Conservation (phyloP, 371 early-diverging fungal species). For the Phascolomyces articulosus region DNA sequence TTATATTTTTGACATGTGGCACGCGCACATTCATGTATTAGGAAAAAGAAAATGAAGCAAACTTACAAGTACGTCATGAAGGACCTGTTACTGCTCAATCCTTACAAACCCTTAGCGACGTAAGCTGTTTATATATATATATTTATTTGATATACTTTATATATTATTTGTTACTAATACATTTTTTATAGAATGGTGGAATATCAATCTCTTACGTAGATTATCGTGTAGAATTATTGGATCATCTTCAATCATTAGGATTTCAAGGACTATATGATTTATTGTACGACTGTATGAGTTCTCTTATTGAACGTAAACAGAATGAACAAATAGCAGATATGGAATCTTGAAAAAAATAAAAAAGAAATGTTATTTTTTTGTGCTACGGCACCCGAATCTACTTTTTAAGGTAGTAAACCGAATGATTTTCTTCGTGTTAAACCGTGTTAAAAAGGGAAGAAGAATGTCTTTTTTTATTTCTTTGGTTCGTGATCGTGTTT, state of each 20-base stretch:
- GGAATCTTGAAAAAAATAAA: background rate
- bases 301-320: conserved; percentile 27
- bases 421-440: background rate
- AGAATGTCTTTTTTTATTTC: no score
- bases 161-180: background rate
- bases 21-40: background rate
- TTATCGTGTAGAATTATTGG: conserved; percentile 53
- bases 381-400: background rate
- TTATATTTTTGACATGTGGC: conserved; percentile 2
- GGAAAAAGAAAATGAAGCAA: conserved; percentile 15
- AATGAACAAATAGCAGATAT: background rate
- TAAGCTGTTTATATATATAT: conserved; percentile 19
- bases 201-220: conserved; percentile 42
- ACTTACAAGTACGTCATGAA: conserved; percentile 11
- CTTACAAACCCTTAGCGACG: conserved; percentile 31
- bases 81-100: conserved; percentile 28
- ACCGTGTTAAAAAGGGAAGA: no score
- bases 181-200: conserved; percentile 34
- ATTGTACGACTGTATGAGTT: conserved; percentile 49
- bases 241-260: conserved; percentile 43
- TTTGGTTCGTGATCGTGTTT: no score
- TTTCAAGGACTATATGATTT: conserved; percentile 52
- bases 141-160: background rate
- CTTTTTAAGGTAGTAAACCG: background rate
- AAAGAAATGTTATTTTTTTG: background rate